Conservation (phyloP, 139 green algal genomes). For the Chlorella sp. region DNA sequence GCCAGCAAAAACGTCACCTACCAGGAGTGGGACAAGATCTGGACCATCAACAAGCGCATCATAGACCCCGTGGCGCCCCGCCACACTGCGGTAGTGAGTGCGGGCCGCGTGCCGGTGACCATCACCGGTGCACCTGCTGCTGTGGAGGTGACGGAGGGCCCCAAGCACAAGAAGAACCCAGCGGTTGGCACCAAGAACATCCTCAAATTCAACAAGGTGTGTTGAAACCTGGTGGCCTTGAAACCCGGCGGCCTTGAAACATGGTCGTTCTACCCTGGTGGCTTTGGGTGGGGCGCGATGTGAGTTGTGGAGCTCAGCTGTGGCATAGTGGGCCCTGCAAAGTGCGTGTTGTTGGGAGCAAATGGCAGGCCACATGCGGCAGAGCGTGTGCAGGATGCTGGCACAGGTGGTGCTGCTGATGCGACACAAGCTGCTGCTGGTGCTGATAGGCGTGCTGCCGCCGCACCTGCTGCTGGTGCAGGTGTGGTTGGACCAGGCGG, state of each 20-base stretch:
- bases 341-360: no score
- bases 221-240: conserved; percentile 56
- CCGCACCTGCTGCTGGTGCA: not conserved
- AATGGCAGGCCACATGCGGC: no score
- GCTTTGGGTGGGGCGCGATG: no score
- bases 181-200: conserved; percentile 69
- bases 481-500: conserved; percentile 35
- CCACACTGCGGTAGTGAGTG: conserved; percentile 78
- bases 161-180: conserved; percentile 89
- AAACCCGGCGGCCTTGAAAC: no score
- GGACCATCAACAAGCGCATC: conserved; percentile 96
- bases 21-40: conserved; percentile 99
- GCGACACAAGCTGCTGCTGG: not conserved
- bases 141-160: conserved; percentile 46
- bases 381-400: no score
- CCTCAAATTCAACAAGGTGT: conserved; percentile 32
- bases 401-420: not conserved
- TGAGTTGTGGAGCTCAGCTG: no score
- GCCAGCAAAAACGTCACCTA: conserved; percentile 86
- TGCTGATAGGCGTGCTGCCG: not conserved
- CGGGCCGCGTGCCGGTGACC: conserved; percentile 51
- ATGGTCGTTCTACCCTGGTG: no score
- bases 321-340: no score
- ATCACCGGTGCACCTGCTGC: conserved; percentile 53
- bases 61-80: conserved; percentile 78